Base-by-base conservation (phyloP, 139 green algal genomes). In the Eudorina sp. region DNA sequence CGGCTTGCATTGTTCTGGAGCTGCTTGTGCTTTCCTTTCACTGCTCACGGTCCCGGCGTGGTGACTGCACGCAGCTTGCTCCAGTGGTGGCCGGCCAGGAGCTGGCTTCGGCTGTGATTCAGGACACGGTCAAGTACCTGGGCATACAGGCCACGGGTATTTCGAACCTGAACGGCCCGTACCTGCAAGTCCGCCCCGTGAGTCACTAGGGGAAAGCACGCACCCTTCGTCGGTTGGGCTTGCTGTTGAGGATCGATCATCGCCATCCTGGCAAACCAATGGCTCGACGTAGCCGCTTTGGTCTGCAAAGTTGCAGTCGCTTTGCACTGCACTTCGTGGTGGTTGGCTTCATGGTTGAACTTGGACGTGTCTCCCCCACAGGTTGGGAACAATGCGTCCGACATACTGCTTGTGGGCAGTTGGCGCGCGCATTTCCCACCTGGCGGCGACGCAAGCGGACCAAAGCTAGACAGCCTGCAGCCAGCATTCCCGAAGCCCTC, bases 111-210 rank as follows among this genome's bases (percentile, higher is more conserved):
- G 53, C 53, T 5, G 53, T 85, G 9, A 85, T 85, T 58, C 78
- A 85, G 40, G 78, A 85, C 53, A 85, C 78, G 23, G 78, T 85
- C 16, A 74, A 85, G 58, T 74, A 74, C 29, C 55, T 85, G 16
- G 78, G 78, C 13, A 75, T 85, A 46, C 78, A 74, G 40, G 11
- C 78, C 23, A 72, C 55, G 4, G 58, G 25, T 1, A 85, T 85
- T 36, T 85, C 78, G 13, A 27, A 43, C 0, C 25, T 85, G 40
- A 72, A 74, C 6, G 78, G 78, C 27, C 78, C 78, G 14, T 85
- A 75, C 25, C 36, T 85, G 27, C 55, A 74, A 74, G 55, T 85
- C 31, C 36, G 55, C 3, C 55, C 55, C 7, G 78, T 85, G 31
- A 83, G 76, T 69, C 16, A n/a, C n/a, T n/a, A n/a, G n/a, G n/a